Percentiles rank a stretch among this genome's conserved stretches.
Evolutionary conservation across 768 basidiomycete genomes (phyloP).

Genomic region (Boletus vinaceobasis): DNA sequence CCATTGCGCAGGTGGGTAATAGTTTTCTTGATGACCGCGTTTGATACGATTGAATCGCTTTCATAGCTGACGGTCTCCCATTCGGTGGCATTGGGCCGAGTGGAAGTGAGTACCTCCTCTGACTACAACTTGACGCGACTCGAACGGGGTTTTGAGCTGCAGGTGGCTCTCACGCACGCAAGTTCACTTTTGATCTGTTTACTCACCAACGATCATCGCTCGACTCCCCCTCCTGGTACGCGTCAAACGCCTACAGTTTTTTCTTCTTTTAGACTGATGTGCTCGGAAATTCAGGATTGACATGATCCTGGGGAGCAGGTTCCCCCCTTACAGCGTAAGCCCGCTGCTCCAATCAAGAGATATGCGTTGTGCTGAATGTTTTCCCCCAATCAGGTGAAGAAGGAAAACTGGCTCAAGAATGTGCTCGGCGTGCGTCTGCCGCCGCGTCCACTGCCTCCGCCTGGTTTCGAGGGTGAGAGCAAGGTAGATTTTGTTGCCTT

Average conservation of each 20-base stretch:
- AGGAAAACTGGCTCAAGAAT: conserved; percentile 20
- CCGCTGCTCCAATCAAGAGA: neutral
- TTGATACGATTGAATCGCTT: neutral
- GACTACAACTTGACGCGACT: neutral
- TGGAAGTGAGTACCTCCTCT: conserved; percentile 51
- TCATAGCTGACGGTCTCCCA: conserved; percentile 56
- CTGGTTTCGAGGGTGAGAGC: conserved; percentile 9
- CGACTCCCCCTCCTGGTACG: conserved; percentile 38
- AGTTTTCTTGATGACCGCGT: neutral
- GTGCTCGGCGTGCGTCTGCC: conserved; percentile 18
- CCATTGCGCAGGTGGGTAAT: conserved; percentile 49
- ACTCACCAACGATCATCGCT: conserved; percentile 65
- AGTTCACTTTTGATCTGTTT: conserved; percentile 73
- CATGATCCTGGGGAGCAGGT: conserved; percentile 25
- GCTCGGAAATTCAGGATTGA: conserved; percentile 19
- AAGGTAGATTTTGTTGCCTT: conserved; percentile 3
- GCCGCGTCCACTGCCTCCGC: conserved; percentile 14
- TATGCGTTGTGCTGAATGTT: neutral
- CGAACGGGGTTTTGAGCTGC: neutral
- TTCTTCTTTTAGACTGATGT: neutral
- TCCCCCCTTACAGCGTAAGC: conserved; percentile 29
- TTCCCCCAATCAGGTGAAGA: conserved; percentile 18
- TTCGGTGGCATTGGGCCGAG: conserved; percentile 73
- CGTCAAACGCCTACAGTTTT: neutral
- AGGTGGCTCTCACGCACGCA: conserved; percentile 72